A percentile compares a stretch with the other conserved stretches of the same genome.
Conservation (phyloP, 805 yeast species). For the Saturnispora gosingensis region DNA sequence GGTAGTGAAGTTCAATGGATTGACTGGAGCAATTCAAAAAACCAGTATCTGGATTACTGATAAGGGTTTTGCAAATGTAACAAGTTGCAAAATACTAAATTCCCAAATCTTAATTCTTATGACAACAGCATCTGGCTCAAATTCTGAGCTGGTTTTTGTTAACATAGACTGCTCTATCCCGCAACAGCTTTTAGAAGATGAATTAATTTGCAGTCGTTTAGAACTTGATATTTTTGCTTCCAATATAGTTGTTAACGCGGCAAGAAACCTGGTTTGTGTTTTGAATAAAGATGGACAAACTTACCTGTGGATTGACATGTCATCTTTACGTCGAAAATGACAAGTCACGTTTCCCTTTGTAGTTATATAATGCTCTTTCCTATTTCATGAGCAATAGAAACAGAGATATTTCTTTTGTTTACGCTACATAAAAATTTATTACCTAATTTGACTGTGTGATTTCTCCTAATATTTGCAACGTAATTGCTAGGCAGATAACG, state of each 20-base stretch:
- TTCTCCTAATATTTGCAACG: neutral
- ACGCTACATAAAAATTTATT: neutral
- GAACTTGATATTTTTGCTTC: neutral
- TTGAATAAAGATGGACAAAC: neutral
- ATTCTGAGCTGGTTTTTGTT: neutral
- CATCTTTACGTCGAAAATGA: neutral
- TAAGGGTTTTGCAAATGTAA: neutral
- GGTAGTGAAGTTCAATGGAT: neutral
- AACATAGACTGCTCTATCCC: neutral
- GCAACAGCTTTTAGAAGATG: neutral
- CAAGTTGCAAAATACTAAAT: neutral
- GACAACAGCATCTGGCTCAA: neutral
- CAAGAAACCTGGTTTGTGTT: neutral
- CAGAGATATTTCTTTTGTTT: neutral
- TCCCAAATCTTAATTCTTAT: neutral
- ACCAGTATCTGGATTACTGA: neutral
- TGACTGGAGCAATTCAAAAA: neutral
- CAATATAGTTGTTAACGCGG: neutral
- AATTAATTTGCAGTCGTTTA: neutral
- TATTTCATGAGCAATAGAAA: neutral
- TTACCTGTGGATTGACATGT: neutral
- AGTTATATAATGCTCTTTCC: neutral
- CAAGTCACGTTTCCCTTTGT: neutral
- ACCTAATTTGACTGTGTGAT: neutral
- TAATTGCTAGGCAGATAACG: neutral